Evolutionary conservation across 768 basidiomycete genomes (phyloP).

Genomic region (Leccinum barrowsii): DNA sequence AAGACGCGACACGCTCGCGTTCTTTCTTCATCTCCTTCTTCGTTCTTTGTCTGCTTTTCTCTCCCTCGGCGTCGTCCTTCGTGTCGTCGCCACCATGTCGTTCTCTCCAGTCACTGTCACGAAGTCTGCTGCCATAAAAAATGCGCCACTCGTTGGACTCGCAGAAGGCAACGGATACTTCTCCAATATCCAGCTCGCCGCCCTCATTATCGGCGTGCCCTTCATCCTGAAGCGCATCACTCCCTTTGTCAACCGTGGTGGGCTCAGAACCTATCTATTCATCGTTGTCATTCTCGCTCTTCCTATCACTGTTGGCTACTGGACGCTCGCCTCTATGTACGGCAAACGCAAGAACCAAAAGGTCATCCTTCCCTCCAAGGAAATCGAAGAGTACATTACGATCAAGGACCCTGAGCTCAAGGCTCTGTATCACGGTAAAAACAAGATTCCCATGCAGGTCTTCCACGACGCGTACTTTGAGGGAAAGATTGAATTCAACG

Average conservation of each 20-base stretch:
- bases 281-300: slow-evolving; percentile 68
- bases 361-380: slow-evolving; percentile 77
- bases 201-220: slow-evolving; percentile 73
- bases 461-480: slow-evolving; percentile 99
- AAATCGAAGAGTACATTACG: slow-evolving; percentile 86
- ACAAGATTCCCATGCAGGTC: slow-evolving; percentile 95
- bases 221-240: slow-evolving; percentile 79
- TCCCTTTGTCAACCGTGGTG: slow-evolving; percentile 80
- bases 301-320: slow-evolving; percentile 83
- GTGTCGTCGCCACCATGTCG: slow-evolving; percentile 33
- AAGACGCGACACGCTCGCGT: not conserved
- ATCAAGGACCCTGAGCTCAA: slow-evolving; percentile 84
- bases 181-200: slow-evolving; percentile 76
- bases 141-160: slow-evolving; percentile 77
- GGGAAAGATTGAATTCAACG: slow-evolving; percentile 93
- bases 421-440: slow-evolving; percentile 72
- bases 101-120: slow-evolving; percentile 56
- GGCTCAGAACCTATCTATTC: slow-evolving; percentile 84
- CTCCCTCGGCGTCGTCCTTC: slow-evolving; percentile 7
- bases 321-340: slow-evolving; percentile 81
- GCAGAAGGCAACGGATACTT: slow-evolving; percentile 86
- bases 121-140: slow-evolving; percentile 75
- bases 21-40: slow-evolving; percentile 1
- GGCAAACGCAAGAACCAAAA: slow-evolving; percentile 83
- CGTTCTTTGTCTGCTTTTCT: slow-evolving; percentile 7